Evolutionary conservation across 371 early-diverging fungal species (phyloP), one percentile per base, ranked within the genome.

Genomic region (Zychaea mexicana): DNA sequence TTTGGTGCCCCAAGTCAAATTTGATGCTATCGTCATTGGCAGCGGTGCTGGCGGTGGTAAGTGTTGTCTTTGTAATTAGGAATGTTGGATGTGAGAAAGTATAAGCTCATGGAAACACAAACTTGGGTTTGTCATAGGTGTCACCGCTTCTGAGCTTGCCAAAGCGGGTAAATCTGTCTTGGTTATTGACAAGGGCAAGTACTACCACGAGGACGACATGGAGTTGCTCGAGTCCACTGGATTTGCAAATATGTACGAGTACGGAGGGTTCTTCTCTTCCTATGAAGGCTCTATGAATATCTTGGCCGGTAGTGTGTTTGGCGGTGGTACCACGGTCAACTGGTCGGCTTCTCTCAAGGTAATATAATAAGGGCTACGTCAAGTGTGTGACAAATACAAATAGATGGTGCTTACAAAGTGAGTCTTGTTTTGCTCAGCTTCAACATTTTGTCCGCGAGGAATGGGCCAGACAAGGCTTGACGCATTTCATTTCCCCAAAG

Each of bases 41-140:
- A 86, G 86, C 9, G 93, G 93, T 47, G 87, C 88, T 33, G 93
- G 93, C 54, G 93, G 93, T 36, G 92, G 78, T 74, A 68, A 65
- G 39, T 58, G 6, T 42, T 30, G 1, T 2, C 1, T 42, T 12
- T 42, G 7, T 15, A 5, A 10, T 36, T 10, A 36, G 15, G 36
- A 10, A 10, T 36, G 36, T 10, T 36, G 8, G 36, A 36, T 36
- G 36, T 15, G 36, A 36, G n/a, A n/a, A n/a, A n/a, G n/a, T n/a
- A n/a, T n/a, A n/a, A n/a, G n/a, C n/a, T n/a, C n/a, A n/a, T n/a
- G n/a, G n/a, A n/a, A n/a, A n/a, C n/a, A n/a, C n/a, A n/a, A n/a
- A n/a, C n/a, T n/a, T n/a, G n/a, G n/a, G n/a, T n/a, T n/a, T 32
- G 56, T 45, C 4, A 0, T 57, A 75, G 76, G 93, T 30, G 86